phyloP scores from a whole-genome alignment of 139 green algal genomes.

The Coccomyxa sp. region DNA sequence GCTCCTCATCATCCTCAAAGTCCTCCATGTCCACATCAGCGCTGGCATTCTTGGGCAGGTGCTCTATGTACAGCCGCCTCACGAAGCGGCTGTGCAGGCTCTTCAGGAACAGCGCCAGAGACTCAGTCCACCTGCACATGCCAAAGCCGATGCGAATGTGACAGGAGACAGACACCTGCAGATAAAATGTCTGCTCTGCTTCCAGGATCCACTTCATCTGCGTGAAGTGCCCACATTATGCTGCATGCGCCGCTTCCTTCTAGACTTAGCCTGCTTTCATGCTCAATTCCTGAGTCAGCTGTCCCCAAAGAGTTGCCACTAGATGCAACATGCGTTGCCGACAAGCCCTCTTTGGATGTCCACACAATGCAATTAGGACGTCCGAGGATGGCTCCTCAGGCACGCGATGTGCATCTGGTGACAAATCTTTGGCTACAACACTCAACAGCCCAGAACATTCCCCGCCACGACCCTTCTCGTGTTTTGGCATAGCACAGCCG shows the following conservation, averaged over 20 bases:
- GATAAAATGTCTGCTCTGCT: not conserved
- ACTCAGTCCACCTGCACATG: constrained; percentile 41
- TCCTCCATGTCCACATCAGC: not conserved
- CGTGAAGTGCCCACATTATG: not conserved
- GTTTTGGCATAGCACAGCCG: not conserved
- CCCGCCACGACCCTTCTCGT: not conserved
- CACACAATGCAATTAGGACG: not conserved
- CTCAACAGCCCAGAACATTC: not conserved
- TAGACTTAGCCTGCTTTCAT: too few species aligned
- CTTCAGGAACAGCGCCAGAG: constrained; percentile 43
- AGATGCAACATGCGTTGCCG: too few species aligned
- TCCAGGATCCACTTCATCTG: not conserved
- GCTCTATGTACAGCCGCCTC: constrained; percentile 43
- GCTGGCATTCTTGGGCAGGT: not conserved
- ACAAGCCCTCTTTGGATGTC: too few species aligned
- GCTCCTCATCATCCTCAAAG: not conserved
- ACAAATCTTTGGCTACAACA: not conserved
- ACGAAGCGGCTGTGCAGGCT: constrained; percentile 43
- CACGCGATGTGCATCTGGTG: too few species aligned
- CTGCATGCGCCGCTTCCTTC: too few species aligned
- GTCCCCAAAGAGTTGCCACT: too few species aligned
- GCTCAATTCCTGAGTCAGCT: too few species aligned
- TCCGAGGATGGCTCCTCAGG: not conserved
- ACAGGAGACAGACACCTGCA: not conserved
- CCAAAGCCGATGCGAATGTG: not conserved